Percentiles rank a stretch among this genome's conserved stretches.
Evolutionary conservation across 768 basidiomycete genomes (phyloP).

Genomic region (Amanita exitialis): DNA sequence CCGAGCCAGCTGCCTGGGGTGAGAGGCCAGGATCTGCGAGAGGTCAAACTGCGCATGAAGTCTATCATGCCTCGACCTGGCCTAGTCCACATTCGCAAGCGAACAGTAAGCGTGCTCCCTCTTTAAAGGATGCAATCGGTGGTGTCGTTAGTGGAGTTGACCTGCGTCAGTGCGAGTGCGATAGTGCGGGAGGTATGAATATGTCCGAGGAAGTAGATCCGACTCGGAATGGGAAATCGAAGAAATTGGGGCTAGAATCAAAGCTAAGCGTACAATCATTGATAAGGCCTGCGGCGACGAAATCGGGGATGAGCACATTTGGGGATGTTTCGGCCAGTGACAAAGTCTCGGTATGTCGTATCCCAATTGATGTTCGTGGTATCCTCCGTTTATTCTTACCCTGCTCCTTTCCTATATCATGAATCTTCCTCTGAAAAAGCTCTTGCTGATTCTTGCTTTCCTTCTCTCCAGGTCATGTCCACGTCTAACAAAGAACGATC

Average conservation of each 20-base stretch:
- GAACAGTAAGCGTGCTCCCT: not conserved
- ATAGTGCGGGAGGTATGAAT: not conserved
- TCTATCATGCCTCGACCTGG: not conserved
- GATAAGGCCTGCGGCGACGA: not conserved
- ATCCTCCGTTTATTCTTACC: not conserved
- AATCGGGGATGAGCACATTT: not conserved
- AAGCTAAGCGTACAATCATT: not conserved
- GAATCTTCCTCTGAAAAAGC: not conserved
- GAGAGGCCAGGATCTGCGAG: not conserved
- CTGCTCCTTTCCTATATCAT: not conserved
- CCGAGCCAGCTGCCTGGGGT: not conserved
- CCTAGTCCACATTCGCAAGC: not conserved
- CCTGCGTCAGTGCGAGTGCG: not conserved
- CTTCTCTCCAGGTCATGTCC: not conserved
- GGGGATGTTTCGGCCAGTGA: not conserved
- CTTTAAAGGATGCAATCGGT: not conserved
- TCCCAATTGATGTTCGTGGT: not conserved
- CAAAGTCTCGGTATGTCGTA: not conserved
- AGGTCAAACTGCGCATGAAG: not conserved
- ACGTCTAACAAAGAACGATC: not conserved
- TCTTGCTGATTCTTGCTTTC: not conserved
- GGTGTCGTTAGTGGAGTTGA: not conserved
- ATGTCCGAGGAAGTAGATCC: not conserved
- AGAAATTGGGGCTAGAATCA: not conserved
- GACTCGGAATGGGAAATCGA: not conserved